phyloP scores from a whole-genome alignment of 73 alveolate species.

The Paramecium pentaurelia region DNA sequence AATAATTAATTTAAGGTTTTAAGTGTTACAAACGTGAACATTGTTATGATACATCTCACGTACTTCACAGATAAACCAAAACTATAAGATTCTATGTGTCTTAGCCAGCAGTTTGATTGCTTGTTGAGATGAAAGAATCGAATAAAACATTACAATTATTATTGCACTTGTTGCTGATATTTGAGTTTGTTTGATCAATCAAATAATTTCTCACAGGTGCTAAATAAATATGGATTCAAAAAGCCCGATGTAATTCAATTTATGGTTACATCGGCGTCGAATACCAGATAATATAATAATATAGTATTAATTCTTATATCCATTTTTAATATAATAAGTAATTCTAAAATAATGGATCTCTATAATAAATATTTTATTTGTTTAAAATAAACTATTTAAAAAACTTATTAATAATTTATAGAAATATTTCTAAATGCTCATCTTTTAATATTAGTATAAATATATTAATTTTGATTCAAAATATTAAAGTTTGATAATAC shows the following conservation, averaged over 20 bases:
- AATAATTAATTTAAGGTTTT: conserved; percentile 15
- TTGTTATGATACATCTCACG: neutral
- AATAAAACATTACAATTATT: neutral
- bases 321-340: too few relatives aligned
- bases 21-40: neutral
- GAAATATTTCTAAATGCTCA: too few relatives aligned
- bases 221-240: neutral
- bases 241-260: conserved; percentile 20
- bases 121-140: neutral
- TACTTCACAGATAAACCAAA: neutral
- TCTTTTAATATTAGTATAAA: too few relatives aligned
- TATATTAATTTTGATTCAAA: neutral
- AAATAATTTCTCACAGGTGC: conserved; percentile 11
- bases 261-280: conserved; percentile 30
- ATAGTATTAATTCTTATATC: neutral
- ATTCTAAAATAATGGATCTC: too few relatives aligned
- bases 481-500: neutral
- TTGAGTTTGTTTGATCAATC: conserved; percentile 12
- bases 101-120: neutral
- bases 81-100: conserved; percentile 22
- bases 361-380: too few relatives aligned
- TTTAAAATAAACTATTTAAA: too few relatives aligned
- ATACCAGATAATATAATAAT: neutral
- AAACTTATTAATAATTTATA: too few relatives aligned
- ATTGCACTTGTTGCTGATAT: conserved; percentile 24